Evolutionary conservation across 768 basidiomycete species (phyloP).

Genomic region (Mycena belliarum): DNA sequence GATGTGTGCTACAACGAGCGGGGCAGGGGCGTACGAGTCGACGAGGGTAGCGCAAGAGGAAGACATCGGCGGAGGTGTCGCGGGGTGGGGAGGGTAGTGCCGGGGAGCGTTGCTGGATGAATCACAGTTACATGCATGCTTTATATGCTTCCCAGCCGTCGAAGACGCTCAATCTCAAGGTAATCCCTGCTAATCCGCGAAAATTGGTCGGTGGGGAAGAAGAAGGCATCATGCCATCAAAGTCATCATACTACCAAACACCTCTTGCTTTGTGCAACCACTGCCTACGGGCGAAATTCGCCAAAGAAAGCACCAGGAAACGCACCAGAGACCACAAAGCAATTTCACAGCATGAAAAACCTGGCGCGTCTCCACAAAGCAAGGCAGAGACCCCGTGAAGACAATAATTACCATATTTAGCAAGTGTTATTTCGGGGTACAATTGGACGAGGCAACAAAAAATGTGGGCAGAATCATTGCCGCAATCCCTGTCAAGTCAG

Average conservation of each 20-base stretch:
- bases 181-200: neutral
- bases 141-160: neutral
- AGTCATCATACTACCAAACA: neutral
- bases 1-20: constrained; percentile 5
- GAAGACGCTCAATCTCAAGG: neutral
- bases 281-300: neutral
- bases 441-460: too few relatives aligned
- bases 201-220: neutral
- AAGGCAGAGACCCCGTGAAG: neutral
- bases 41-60: neutral
- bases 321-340: neutral
- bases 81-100: neutral
- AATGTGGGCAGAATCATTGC: too few relatives aligned
- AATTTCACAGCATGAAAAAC: neutral
- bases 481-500: too few relatives aligned
- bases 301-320: neutral
- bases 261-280: neutral
- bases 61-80: constrained; percentile 1
- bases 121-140: neutral
- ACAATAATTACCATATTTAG: neutral
- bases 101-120: neutral
- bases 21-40: neutral
- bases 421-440: neutral
- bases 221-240: neutral
- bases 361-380: neutral